phyloP scores from a whole-genome alignment of 2,329 filamentous ascomycete genomes.

The Colletotrichum salicis region DNA sequence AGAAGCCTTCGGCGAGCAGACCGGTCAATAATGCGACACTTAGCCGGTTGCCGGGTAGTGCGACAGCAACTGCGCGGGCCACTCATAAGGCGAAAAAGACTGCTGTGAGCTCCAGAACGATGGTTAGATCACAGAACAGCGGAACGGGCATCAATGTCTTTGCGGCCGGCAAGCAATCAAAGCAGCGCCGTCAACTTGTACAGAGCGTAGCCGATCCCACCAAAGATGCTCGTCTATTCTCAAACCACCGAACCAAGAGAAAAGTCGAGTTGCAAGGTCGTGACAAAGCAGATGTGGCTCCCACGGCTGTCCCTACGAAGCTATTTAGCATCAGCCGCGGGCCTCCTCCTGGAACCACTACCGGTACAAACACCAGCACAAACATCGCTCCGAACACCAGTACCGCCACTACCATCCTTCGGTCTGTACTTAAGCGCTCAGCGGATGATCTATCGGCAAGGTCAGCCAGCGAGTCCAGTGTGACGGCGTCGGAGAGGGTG shows the following conservation, averaged over 20 bases:
- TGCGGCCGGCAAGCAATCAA: slow-evolving; percentile 49
- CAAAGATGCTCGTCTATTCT: slow-evolving; percentile 54
- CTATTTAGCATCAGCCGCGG: slow-evolving; percentile 44
- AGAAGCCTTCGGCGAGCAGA: slow-evolving; percentile 36
- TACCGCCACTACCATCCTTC: neutral
- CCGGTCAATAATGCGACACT: neutral
- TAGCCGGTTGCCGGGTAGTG: neutral
- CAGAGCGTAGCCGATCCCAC: slow-evolving; percentile 54
- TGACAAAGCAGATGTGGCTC: slow-evolving; percentile 54
- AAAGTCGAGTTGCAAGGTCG: slow-evolving; percentile 55
- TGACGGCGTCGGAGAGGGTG: neutral
- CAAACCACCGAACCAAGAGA: slow-evolving; percentile 48
- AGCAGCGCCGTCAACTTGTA: slow-evolving; percentile 50
- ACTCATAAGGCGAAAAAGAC: slow-evolving; percentile 36
- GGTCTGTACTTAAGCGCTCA: slow-evolving; percentile 19
- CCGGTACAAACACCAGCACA: neutral
- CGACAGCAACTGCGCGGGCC: slow-evolving; percentile 39
- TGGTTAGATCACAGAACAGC: slow-evolving; percentile 3
- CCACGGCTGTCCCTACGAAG: slow-evolving; percentile 39
- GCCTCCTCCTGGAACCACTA: slow-evolving; percentile 6
- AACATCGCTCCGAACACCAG: neutral
- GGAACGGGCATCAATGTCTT: slow-evolving; percentile 55
- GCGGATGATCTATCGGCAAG: neutral
- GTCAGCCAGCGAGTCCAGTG: slow-evolving; percentile 23
- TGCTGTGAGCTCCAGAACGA: slow-evolving; percentile 20